phyloP scores from a whole-genome alignment of 2,329 filamentous ascomycete species.

The Colletotrichum horii region DNA sequence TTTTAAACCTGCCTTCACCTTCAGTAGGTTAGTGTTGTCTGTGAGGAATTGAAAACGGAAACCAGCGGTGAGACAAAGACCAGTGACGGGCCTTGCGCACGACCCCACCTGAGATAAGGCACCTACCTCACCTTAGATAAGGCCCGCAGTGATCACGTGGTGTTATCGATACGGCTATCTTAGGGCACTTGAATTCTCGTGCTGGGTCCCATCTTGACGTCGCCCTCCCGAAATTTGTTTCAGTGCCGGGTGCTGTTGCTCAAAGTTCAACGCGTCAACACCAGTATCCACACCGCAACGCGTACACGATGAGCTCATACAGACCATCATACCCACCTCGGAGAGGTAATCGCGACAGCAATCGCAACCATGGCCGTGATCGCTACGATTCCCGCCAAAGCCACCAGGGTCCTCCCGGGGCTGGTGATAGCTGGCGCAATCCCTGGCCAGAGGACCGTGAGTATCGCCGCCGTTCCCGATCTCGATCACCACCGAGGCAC shows the following conservation, averaged over 20 bases:
- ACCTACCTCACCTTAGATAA: neutral
- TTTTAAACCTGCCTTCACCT: neutral
- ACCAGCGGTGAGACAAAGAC: neutral
- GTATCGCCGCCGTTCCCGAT: constrained; percentile 8
- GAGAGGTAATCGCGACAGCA: constrained; percentile 3
- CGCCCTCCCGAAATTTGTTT: constrained; percentile 8
- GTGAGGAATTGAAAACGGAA: neutral
- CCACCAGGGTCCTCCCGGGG: constrained; percentile 2
- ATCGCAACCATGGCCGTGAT: constrained; percentile 4
- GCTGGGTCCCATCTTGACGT: neutral
- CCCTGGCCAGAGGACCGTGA: constrained; percentile 21
- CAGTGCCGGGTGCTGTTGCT: neutral
- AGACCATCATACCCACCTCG: constrained; percentile 15
- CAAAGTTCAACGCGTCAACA: constrained; percentile 17
- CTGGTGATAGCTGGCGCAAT: constrained; percentile 2
- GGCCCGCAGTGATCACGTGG: neutral
- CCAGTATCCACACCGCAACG: constrained; percentile 17
- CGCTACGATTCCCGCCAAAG: neutral
- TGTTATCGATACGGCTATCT: constrained; percentile 4
- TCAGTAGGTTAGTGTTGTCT: neutral
- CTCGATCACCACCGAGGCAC: constrained; percentile 5
- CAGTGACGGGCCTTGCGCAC: neutral
- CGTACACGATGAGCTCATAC: constrained; percentile 20
- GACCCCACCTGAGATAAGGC: neutral
- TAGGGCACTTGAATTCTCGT: constrained; percentile 6